Base-by-base conservation (phyloP, 306 rosid genomes). In the Vachellia collinsii region DNA sequence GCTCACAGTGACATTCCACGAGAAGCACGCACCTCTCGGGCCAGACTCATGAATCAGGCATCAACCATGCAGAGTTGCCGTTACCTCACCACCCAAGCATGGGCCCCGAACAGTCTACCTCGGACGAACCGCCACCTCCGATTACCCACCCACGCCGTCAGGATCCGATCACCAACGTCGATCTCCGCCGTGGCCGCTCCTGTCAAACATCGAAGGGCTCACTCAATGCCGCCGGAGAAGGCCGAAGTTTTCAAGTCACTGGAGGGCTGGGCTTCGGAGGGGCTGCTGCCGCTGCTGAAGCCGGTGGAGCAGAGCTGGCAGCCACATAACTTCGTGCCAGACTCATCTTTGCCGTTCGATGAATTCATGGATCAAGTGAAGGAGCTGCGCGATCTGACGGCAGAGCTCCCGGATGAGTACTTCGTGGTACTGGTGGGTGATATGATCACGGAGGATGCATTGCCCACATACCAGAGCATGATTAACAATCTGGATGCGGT, bases 381-480 rank as follows among this genome's bases (percentile, higher is more conserved):
- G 83, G 91, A 77, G 0, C 71, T 91, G 1, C 88, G 91, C 0
- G 90, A 89, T 7, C 96, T 92, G 67, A 85, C 93, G 59, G 87
- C 83, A 17, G 88, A 77, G 61, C 81, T 91, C 20, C 89, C 96
- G 0, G 96, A 91, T 12, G 96, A 91, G 72, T 91, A 77, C 58
- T 81, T 91, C 41, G 96, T 91, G 39, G 93, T 88, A 19, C 79
- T 91, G 8, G 90, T 85, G 1, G 92, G 90, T 22, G 89, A 89
- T 36, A 85, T 89, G 92, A 88, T 91, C 61, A 91, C 96, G 4
- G 96, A 91, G 83, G 96, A 91, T 3, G 93, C 93, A 3, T 71
- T 91, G 85, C 96, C 96, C 3, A 89, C 96, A 37, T 91, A 91
- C 70, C 96, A 91, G 71, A 89, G 80, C 34, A 81, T 86, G 89